Evolutionary conservation across 495 filamentous ascomycete genomes (phyloP).

Genomic region (Sporormia fimetaria): DNA sequence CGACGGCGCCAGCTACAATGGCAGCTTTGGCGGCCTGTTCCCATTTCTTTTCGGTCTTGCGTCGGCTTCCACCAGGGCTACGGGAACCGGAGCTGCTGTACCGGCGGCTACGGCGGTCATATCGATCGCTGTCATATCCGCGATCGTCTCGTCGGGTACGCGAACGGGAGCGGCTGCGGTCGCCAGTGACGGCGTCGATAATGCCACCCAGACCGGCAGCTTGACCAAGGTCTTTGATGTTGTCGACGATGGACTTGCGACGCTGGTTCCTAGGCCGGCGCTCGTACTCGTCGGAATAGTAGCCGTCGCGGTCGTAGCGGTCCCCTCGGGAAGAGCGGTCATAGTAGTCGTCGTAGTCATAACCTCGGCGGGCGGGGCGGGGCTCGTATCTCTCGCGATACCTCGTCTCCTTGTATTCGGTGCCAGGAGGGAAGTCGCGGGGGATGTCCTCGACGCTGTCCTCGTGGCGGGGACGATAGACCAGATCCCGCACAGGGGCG

Average conservation of each 20-base stretch:
- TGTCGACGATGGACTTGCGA: constrained; percentile 32
- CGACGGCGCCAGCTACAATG: constrained; percentile 70
- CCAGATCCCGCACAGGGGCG: constrained; percentile 30
- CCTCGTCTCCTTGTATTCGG: constrained; percentile 22
- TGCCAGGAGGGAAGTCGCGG: constrained; percentile 35
- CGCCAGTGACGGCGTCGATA: constrained; percentile 30
- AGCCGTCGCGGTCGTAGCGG: constrained; percentile 28
- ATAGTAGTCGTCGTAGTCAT: constrained; percentile 30
- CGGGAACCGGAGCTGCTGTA: constrained; percentile 46
- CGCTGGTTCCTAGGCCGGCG: constrained; percentile 27
- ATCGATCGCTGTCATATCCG: constrained; percentile 25
- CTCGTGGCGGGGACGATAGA: constrained; percentile 32
- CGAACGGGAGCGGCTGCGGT: constrained; percentile 36
- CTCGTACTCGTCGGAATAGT: constrained; percentile 29
- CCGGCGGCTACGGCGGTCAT: constrained; percentile 29
- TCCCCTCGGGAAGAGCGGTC: constrained; percentile 20
- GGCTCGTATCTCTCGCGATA: constrained; percentile 29
- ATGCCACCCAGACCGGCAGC: constrained; percentile 34
- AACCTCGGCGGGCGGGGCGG: constrained; percentile 24
- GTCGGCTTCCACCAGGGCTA: constrained; percentile 36
- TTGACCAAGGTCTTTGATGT: constrained; percentile 28
- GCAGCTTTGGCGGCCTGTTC: constrained; percentile 80
- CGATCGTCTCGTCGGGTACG: constrained; percentile 26
- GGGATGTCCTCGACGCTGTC: constrained; percentile 37
- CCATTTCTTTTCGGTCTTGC: constrained; percentile 52